Evolutionary conservation across 2,329 filamentous ascomycete genomes (phyloP), one percentile per base, ranked within the genome.

Genomic region (Raffaelea albimanens): DNA sequence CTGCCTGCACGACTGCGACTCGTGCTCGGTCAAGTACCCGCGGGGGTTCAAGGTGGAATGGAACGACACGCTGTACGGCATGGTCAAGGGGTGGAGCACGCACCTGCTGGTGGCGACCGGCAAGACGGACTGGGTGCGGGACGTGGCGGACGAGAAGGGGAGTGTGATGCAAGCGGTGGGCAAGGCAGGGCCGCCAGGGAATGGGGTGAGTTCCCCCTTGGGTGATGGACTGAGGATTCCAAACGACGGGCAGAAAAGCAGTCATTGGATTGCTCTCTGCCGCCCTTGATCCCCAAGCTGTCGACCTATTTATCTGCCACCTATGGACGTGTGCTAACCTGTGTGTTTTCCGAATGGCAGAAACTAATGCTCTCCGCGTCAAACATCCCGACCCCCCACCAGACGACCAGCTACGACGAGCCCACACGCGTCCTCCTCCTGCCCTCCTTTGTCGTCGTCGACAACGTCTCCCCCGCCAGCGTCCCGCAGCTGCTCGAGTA

Each of bases 51-150:
- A 82, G 59, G 80, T 95, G 47, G 85, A 97, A 49, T 77, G 84
- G 62, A 69, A 74, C 7, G 88, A 95, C 61, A 71, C 82, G 57
- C 68, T 98, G 43, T 97, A 94, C 61, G 93, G 91, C 1, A 73
- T 85, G 50, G 78, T 96, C 53, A 86, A 88, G 59, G 87, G 82
- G 33, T 97, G 88, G 85, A 83, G 80, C 59, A 93, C 89, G 19
- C 93, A 98, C 66, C 62, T 95, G 52, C 70, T 98, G 29, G 88
- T 97, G 16, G 93, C 88, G 21, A 98, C 93, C n/a, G 87, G 89
- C 52, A 95, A 96, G 76, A 77, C 83, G 22, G 93, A 98, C 66
- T 98, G 93, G 93, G 85, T 91, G 60, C 70, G 87, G 51, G 85
- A 95, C 68, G 87, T 95, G 41, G 80, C 78, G 48, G 86, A 97